Evolutionary conservation across 257 asterid genomes (phyloP).

Genomic region (Haberlea rhodopensis): DNA sequence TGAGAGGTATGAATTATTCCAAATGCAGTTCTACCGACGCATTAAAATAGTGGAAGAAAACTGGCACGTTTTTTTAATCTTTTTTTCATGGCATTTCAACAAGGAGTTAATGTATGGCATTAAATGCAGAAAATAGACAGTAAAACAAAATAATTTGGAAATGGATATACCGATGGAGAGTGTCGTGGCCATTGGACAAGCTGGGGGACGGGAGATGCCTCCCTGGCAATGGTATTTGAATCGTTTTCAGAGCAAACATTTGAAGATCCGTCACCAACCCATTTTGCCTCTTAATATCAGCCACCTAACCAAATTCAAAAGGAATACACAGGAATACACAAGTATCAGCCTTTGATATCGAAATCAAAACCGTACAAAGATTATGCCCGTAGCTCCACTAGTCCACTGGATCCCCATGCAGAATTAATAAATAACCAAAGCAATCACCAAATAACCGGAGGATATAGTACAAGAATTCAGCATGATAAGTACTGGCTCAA

Average conservation of each 20-base stretch:
- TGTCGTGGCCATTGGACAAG: conserved; percentile 44
- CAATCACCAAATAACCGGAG: background rate
- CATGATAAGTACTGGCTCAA: background rate
- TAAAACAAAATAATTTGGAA: conserved; percentile 9
- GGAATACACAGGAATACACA: background rate
- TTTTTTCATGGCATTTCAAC: background rate
- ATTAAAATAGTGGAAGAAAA: background rate
- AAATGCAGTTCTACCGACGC: background rate
- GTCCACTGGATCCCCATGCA: background rate
- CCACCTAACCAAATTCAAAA: conserved; percentile 48
- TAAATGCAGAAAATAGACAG: background rate
- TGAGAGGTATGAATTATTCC: background rate
- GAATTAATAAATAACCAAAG: too few species aligned
- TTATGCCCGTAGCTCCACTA: background rate
- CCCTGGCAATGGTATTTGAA: conserved; percentile 83
- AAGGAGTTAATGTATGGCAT: conserved; percentile 9
- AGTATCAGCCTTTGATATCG: background rate
- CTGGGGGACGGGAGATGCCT: conserved; percentile 81
- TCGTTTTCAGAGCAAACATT: conserved; percentile 87
- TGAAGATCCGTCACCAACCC: conserved; percentile 86
- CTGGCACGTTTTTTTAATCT: too few species aligned
- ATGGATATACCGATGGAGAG: conserved; percentile 45
- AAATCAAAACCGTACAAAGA: background rate
- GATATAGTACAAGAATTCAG: background rate
- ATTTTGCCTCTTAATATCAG: conserved; percentile 77